Conservation (phyloP, 1,139 yeast genomes). For the Kodamaea plutei region DNA sequence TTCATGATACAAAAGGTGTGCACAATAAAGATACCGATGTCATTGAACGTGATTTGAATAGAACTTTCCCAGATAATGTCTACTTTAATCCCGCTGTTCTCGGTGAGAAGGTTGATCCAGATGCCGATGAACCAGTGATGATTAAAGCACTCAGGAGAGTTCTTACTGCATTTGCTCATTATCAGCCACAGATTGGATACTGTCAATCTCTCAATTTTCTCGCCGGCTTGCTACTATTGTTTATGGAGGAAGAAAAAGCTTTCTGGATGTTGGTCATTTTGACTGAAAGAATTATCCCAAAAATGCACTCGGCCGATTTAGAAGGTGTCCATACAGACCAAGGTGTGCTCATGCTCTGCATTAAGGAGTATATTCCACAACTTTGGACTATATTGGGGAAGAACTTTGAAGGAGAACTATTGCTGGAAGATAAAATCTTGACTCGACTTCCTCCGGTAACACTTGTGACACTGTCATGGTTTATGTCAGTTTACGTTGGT, state of each 20-base stretch:
- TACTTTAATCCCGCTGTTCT: slow-evolving; percentile 46
- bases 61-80: slow-evolving; percentile 92
- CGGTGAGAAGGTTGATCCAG: slow-evolving; percentile 3
- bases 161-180: slow-evolving; percentile 75
- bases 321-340: slow-evolving; percentile 97
- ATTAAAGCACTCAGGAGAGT: slow-evolving; percentile 76
- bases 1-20: slow-evolving; percentile 47
- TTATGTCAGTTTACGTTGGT: slow-evolving; percentile 92
- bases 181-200: slow-evolving; percentile 88
- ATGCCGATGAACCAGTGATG: slow-evolving; percentile 52
- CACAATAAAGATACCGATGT: slow-evolving; percentile 79
- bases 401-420: slow-evolving; percentile 38
- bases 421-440: slow-evolving; percentile 59
- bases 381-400: slow-evolving; percentile 61
- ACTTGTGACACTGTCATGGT: slow-evolving; percentile 94
- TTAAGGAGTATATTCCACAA: slow-evolving; percentile 78
- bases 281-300: slow-evolving; percentile 82
- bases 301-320: slow-evolving; percentile 82
- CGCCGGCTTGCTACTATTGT: slow-evolving; percentile 76
- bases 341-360: slow-evolving; percentile 85
- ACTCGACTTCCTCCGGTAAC: slow-evolving; percentile 84
- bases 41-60: slow-evolving; percentile 84
- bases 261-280: slow-evolving; percentile 95
- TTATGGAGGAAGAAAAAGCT: slow-evolving; percentile 83
- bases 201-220: slow-evolving; percentile 92